These are phyloP conservation scores for Solanum chacoense DNA, from an alignment of 305 asterid genomes.

Conservation along the genomic window DNA sequence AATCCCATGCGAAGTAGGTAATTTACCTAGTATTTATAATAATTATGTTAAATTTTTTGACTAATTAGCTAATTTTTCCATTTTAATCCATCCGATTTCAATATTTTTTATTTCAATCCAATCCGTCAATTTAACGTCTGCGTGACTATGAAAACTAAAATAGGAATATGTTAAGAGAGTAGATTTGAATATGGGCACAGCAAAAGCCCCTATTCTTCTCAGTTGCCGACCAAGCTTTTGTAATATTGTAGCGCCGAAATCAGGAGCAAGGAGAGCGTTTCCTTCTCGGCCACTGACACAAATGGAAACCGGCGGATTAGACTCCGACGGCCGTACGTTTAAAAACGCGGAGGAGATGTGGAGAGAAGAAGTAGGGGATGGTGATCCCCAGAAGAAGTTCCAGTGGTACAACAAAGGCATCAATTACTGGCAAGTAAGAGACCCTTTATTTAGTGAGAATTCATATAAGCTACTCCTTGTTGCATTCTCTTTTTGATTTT, in stretches of 20 bases:
- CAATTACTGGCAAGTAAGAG: slow-evolving; percentile 72
- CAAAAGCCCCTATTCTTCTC: not conserved
- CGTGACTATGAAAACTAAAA: not conserved
- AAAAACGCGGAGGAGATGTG: slow-evolving; percentile 87
- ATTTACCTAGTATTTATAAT: too few relatives aligned
- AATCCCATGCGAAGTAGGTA: too few relatives aligned
- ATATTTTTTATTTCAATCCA: not conserved
- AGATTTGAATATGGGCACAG: not conserved
- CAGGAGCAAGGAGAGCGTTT: not conserved
- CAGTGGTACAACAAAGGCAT: slow-evolving; percentile 81
- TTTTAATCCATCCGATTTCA: too few relatives aligned
- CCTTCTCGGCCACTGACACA: not conserved
- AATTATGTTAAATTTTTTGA: too few relatives aligned
- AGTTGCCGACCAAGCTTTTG: not conserved
- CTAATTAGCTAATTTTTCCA: not conserved
- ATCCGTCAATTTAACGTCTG: not conserved
- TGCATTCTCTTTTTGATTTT: not conserved
- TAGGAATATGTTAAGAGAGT: not conserved
- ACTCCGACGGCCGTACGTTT: slow-evolving; percentile 76
- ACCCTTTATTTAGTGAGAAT: not conserved
- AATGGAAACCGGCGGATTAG: slow-evolving; percentile 61
- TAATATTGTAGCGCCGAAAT: not conserved
- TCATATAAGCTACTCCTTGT: not conserved
- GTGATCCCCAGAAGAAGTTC: slow-evolving; percentile 42
- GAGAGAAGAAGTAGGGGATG: slow-evolving; percentile 86